These are phyloP conservation scores for Chlorella sp. DNA, from an alignment of 139 green algal genomes.

Conservation along the genomic window DNA sequence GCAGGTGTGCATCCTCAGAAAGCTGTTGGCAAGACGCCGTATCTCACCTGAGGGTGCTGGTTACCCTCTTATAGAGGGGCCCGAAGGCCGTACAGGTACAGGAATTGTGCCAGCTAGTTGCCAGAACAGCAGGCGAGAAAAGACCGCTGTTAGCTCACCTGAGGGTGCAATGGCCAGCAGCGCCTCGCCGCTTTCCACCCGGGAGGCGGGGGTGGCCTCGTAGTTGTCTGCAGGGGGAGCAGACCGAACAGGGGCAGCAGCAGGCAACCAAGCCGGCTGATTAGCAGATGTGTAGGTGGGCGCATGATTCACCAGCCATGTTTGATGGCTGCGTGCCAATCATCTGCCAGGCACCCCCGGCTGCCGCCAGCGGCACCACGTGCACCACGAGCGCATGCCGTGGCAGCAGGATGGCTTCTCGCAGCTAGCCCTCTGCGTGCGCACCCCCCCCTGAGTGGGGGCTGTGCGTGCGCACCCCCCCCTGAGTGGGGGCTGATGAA, in stretches of 20 bases:
- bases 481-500: slow-evolving; percentile 67
- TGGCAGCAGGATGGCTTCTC: not conserved
- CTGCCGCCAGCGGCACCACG: not conserved
- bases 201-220: slow-evolving; percentile 10
- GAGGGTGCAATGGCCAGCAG: slow-evolving; percentile 32
- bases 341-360: not conserved
- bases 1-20: too few species aligned
- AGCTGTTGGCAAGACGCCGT: too few species aligned
- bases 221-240: slow-evolving; percentile 4
- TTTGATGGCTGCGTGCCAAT: not conserved
- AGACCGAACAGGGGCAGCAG: not conserved
- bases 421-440: not conserved
- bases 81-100: too few species aligned
- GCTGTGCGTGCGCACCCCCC: not conserved
- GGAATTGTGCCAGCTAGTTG: too few species aligned
- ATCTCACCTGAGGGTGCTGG: too few species aligned
- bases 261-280: too few species aligned
- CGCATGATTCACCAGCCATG: not conserved
- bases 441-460: slow-evolving; percentile 52
- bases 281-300: too few species aligned
- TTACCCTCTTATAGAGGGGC: too few species aligned
- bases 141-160: too few species aligned
- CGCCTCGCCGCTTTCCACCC: slow-evolving; percentile 31
- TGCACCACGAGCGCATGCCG: not conserved
- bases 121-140: too few species aligned